Conservation (phyloP, 139 green algal genomes). For the Chlamydomonas sp. region DNA sequence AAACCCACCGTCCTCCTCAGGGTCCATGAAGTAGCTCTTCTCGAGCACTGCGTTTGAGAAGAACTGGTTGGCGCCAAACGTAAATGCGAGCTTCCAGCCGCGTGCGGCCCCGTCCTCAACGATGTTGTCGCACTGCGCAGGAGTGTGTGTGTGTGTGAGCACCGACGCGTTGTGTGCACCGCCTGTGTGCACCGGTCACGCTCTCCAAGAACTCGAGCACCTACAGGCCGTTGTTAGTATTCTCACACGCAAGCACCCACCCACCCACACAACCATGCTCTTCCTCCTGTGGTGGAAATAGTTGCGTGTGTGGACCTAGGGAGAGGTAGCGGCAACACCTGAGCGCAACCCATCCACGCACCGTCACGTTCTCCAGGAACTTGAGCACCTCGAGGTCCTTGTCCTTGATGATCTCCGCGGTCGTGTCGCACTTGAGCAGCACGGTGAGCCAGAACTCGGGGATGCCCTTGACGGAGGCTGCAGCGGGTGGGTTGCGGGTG, state of each 20-base stretch:
- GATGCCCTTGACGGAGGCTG: slow-evolving; percentile 50
- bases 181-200: too few species aligned
- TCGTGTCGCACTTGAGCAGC: slow-evolving; percentile 61
- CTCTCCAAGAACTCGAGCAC: too few species aligned
- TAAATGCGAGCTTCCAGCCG: slow-evolving; percentile 39
- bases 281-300: neutral
- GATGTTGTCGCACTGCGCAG: neutral
- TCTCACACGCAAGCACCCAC: neutral
- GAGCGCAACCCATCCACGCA: neutral
- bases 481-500: too few species aligned
- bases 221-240: too few species aligned
- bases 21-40: slow-evolving; percentile 85
- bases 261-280: neutral
- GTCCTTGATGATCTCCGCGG: slow-evolving; percentile 60
- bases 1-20: slow-evolving; percentile 76
- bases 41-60: slow-evolving; percentile 68
- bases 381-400: slow-evolving; percentile 83
- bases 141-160: too few species aligned
- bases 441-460: slow-evolving; percentile 82
- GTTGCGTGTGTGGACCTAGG: neutral
- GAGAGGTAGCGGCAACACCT: neutral
- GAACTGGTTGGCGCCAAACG: slow-evolving; percentile 72
- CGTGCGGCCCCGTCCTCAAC: slow-evolving; percentile 21
- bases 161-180: too few species aligned
- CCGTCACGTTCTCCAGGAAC: slow-evolving; percentile 70